These are phyloP conservation scores for Rhodotorula sp. DNA, from an alignment of 1,284 basidiomycete species.

Conservation along the genomic window DNA sequence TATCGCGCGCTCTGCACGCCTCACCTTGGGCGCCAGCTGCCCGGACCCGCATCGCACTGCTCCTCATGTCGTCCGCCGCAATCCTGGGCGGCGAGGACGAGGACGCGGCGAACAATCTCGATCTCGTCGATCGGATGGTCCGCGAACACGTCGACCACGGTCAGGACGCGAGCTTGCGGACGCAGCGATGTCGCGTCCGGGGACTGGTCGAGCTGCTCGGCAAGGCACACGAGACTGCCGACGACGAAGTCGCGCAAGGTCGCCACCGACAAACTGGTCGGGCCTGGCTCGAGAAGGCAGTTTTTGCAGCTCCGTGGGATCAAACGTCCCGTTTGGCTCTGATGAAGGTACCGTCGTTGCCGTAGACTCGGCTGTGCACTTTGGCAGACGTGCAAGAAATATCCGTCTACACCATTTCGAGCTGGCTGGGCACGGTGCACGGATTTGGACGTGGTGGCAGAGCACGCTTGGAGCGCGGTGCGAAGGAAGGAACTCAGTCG, in stretches of 20 bases:
- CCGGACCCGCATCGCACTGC: slow-evolving; percentile 22
- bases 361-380: no score
- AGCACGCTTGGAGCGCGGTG: no score
- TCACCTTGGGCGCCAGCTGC: slow-evolving; percentile 27
- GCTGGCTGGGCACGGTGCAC: no score
- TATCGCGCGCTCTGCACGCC: slow-evolving; percentile 30
- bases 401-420: no score
- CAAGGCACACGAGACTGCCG: not conserved
- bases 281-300: slow-evolving; percentile 19
- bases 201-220: not conserved
- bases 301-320: slow-evolving; percentile 28
- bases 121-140: slow-evolving; percentile 19
- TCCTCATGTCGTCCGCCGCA: slow-evolving; percentile 10
- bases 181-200: not conserved
- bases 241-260: not conserved
- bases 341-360: no score
- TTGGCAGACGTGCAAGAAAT: no score
- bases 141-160: slow-evolving; percentile 4
- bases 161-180: slow-evolving; percentile 7
- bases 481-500: no score
- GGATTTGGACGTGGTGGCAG: no score
- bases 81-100: not conserved
- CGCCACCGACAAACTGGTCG: not conserved
- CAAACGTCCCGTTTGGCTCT: not conserved
- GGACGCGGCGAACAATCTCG: slow-evolving; percentile 14